Evolutionary conservation across 2,329 filamentous ascomycete genomes (phyloP), one percentile per base, ranked within the genome.

Genomic region (Colletotrichum sp.): DNA sequence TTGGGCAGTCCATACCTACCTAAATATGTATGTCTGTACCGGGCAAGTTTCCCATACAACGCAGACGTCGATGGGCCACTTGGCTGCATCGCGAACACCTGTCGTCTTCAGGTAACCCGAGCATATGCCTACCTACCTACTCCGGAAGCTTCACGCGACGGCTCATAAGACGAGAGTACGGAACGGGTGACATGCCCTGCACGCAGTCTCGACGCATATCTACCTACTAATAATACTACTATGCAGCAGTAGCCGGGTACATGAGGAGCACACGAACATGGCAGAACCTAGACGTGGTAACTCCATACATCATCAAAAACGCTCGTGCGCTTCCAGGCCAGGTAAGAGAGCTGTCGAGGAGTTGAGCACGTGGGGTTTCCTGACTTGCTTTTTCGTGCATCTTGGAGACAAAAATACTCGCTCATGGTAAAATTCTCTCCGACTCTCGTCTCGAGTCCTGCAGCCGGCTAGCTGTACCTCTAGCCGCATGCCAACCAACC

Each of bases 331-430:
- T 55, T 28, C 43, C 28, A 58, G 58, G 58, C 18, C 28, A 48
- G 12, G 26, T 38, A 30, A 21, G 43, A 21, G 43, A 48, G 43
- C 43, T 21, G 43, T 55, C 68, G 38, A 71, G 60, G 66, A 24
- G 15, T 32, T 48, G 65, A 65, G 36, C 74, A 76, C 74, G 70
- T 76, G 70, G 58, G 58, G n/a, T 48, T 38, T 48, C 43, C 43
- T 48, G 43, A 36, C 60, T 48, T 16, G n/a, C 24, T 68, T 75
- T 66, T 65, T 48, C 70, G 57, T 58, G 64, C 57, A 43, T 21
- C 43, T 12, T 21, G 10, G 10, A 21, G 43, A 48, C 43, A 48
- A 48, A 21, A 48, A 21, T 21, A 13, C 43, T 21, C 43, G 12
- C 10, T 21, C 43, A 21, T 21, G 18, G 16, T 10, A 13, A 16